phyloP scores from a whole-genome alignment of 345 rosid species.

The Eucalyptus regnans region DNA sequence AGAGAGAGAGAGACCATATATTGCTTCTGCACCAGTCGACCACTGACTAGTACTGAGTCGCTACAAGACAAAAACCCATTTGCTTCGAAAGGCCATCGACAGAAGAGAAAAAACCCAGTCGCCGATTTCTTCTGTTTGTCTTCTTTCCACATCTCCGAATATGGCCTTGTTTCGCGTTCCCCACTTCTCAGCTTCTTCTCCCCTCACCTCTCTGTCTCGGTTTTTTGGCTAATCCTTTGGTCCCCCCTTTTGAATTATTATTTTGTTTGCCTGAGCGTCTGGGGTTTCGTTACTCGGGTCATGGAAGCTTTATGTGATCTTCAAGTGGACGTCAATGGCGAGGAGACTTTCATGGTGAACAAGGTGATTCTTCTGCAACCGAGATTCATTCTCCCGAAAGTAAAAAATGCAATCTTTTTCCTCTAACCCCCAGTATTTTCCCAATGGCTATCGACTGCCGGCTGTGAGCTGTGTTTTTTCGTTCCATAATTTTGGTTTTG shows the following conservation, averaged over 20 bases:
- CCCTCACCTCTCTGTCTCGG: conserved; percentile 9
- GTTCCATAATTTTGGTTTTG: neutral
- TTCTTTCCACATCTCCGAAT: conserved; percentile 27
- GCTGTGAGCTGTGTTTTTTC: neutral
- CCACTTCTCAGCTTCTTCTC: conserved; percentile 6
- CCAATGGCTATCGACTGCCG: neutral
- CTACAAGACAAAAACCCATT: neutral
- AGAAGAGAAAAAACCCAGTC: neutral
- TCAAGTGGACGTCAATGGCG: conserved; percentile 91
- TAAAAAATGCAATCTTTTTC: neutral
- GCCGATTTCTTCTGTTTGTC: conserved; percentile 38
- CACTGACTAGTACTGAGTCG: conserved; percentile 4
- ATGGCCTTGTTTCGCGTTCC: conserved; percentile 11
- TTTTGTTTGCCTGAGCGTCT: neutral
- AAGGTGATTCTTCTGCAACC: conserved; percentile 29
- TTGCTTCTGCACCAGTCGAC: neutral
- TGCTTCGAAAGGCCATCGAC: neutral
- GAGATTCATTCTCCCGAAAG: neutral
- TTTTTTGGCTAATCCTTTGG: neutral
- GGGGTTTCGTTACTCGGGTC: neutral
- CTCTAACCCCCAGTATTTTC: neutral
- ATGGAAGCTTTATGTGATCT: conserved; percentile 80
- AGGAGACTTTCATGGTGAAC: conserved; percentile 67
- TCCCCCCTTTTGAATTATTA: neutral
- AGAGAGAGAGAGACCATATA: neutral